Evolutionary conservation across 2,329 filamentous ascomycete genomes (phyloP), one percentile per base, ranked within the genome.

Genomic region (Fusarium liriodendri): DNA sequence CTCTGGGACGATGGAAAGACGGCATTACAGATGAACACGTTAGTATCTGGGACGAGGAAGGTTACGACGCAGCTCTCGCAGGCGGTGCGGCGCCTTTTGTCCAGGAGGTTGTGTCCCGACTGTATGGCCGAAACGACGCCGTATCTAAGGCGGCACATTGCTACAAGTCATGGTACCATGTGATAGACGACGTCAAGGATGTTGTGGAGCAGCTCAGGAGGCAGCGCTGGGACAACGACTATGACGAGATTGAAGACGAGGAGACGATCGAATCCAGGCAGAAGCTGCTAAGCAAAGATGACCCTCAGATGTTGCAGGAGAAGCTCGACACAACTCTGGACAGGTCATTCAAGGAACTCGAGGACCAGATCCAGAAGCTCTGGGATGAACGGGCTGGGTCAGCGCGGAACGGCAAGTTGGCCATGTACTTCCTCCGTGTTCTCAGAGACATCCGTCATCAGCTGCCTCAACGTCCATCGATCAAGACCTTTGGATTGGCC

Each of bases 191-290:
- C 62, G 89, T 93, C 16, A 88, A 87, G 50, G 84, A 86, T 20
- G 86, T 92, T 5, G 88, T 95, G 9, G 89, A 91, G 45, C 87
- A 89, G 67, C 88, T 97, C 76, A 89, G 87, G 69, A 88, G 89
- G 55, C 90, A 92, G 73, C 89, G 90, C 65, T 95, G 94, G 93
- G 92, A 95, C 71, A 92, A 94, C 64, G 92, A 94, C 69, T 87
- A 91, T 32, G 90, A 93, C 60, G 90, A 93, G 60, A 90, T 94
- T 45, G 93, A 95, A 69, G 92, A 95, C 69, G 93, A 95, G 71
- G 87, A 93, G 63, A 90, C 88, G 1, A 88, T 93, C 22, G 91
- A 94, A 70, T 87, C 87, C 20, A 88, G 92, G 37, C 92, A 94
- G 75, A 87, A 88, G 40, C 81, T 91, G 0, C 86, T 97, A 14